phyloP scores from a whole-genome alignment of 148 eudicot genomes.

The Rhododendron kiyosumense region DNA sequence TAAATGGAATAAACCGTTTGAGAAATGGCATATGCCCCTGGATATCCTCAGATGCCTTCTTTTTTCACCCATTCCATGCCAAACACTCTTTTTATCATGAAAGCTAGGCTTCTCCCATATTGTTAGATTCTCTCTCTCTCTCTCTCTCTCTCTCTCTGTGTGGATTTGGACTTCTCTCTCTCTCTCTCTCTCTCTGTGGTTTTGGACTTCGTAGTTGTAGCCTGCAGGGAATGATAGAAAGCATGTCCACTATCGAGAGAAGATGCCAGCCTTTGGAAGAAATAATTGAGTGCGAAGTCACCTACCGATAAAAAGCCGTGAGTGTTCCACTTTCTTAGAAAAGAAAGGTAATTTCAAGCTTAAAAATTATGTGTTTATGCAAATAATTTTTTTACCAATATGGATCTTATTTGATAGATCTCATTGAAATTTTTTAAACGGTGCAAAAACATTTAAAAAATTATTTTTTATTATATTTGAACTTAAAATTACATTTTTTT shows the following conservation, averaged over 20 bases:
- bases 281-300: neutral
- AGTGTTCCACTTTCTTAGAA: no score
- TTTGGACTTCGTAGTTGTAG: neutral
- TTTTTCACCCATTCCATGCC: neutral
- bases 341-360: no score
- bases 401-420: no score
- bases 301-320: neutral
- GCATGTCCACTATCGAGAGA: neutral
- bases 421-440: no score
- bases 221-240: neutral
- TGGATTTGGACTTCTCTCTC: no score
- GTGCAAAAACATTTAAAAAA: no score
- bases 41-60: slow-evolving; percentile 12
- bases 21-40: slow-evolving; percentile 13
- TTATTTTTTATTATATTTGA: no score
- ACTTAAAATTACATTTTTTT: no score
- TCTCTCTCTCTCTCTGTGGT: neutral
- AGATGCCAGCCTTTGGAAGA: neutral
- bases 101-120: neutral
- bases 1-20: neutral
- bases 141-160: neutral
- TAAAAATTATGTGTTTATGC: no score
- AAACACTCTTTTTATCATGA: neutral
- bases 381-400: no score
- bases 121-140: neutral